Base-by-base conservation (phyloP, 352 stramenopile species). In the Phytophthora litchii region DNA sequence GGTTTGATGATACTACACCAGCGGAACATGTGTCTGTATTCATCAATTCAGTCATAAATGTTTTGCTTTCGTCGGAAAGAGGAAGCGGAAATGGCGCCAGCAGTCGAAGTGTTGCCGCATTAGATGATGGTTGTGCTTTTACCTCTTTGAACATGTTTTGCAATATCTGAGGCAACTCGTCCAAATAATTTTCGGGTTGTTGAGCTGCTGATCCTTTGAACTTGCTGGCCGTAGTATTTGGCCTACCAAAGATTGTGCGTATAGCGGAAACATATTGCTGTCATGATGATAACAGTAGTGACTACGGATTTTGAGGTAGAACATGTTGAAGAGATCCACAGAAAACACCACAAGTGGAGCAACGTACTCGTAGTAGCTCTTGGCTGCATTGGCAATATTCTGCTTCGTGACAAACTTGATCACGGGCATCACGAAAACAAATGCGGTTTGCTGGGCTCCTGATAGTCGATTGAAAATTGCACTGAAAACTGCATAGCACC, bases 321-420 rank as follows among this genome's bases (percentile, higher is more conserved):
- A 53, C 3, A 53, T 23, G 13, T 60, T 60, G n/a, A 53, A 60
- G 4, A 60, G 20, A 16, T 60, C 41, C 13, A 60, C 52, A 1
- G 52, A 60, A n/a, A 60, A 60, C 4, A 46, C 31, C 27, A 53
- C 21, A 19, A 53, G 17, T 7, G 40, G 52, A 1, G 20, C 52
- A 7, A 60, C 17, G 16, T 60, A 60, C 19, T 76, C 64, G 14
- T 56, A 20, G 14, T 43, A 64, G 23, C 61, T 32, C 3, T 16
- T 13, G 3, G 43, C 53, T 16, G 32, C 12, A 17, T 47, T 50
- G 1, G 60, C 64, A 1, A 56, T 50, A 4, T 61, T 41, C 19
- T 71, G 67, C 16, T 66, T 60, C 1, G 64, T 54, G 14, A 44
- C 21, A 19, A 68, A 47, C n/a, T 68, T 72, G 19, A 70, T 57